phyloP scores from a whole-genome alignment of 139 green algal species.

The Volvox africanus region DNA sequence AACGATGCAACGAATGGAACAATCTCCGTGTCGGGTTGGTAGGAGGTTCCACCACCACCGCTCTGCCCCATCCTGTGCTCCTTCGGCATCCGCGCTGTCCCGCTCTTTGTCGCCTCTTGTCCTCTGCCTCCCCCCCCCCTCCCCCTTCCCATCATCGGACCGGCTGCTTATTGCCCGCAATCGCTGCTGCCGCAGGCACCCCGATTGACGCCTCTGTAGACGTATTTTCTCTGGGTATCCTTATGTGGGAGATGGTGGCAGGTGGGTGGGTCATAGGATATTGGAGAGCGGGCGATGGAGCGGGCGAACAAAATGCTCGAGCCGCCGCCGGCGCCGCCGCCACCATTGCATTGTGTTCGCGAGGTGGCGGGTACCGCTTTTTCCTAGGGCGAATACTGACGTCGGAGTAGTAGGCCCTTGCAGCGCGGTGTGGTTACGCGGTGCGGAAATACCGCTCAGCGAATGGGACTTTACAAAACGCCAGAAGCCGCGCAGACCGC shows the following conservation, averaged over 20 bases:
- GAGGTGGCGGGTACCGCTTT: too few relatives aligned
- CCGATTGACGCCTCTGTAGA: neutral
- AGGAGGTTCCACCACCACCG: neutral
- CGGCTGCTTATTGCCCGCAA: neutral
- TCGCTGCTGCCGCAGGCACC: neutral
- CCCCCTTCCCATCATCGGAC: neutral
- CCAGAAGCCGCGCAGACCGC: too few relatives aligned
- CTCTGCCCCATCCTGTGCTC: too few relatives aligned
- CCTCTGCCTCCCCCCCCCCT: neutral
- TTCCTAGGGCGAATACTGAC: too few relatives aligned
- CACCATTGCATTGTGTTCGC: neutral
- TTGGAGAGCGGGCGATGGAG: neutral
- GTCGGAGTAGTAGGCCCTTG: neutral
- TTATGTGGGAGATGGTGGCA: constrained; percentile 10
- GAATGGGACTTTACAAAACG: too few relatives aligned
- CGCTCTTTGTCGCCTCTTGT: neutral
- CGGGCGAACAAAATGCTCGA: too few relatives aligned
- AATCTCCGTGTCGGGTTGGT: neutral
- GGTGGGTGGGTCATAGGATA: neutral
- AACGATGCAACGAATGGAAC: neutral
- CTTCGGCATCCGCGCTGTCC: neutral
- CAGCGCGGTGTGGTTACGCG: too few relatives aligned
- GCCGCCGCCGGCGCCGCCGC: too few relatives aligned
- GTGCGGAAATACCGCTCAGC: too few relatives aligned
- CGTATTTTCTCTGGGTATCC: neutral